Base-by-base conservation (phyloP, 2,329 filamentous ascomycete genomes). In the Akanthomyces lecanii region DNA sequence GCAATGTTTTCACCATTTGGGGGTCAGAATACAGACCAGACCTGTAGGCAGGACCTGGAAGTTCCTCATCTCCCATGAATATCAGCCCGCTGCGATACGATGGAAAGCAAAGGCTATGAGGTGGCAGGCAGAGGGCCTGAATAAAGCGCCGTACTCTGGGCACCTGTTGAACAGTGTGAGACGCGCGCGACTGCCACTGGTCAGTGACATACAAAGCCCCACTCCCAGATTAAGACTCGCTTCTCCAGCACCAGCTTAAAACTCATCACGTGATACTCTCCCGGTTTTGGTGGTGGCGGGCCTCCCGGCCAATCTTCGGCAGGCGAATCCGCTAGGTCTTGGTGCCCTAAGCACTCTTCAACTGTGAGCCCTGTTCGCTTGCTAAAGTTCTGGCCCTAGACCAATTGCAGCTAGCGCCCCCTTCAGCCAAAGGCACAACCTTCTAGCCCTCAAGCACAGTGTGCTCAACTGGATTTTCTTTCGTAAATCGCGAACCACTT, bases 401-500 rank as follows among this genome's bases (percentile, higher is more conserved):
- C 72, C 14, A 5, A 71, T 68, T 57, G 23, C 7, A 69, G 76
- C 66, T 78, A 78, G 75, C 68, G 69, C 64, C 8, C 5, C 63
- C 36, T 48, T 23, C 38, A 45, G 62, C 50, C 71, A 73, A 73
- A 76, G 74, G 74, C 75, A 77, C 75, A 77, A 76, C 73, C 59
- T 30, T 45, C 44, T 36, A 75, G 70, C 71, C 70, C 70, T 72
- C 71, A 67, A 73, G 54, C 56, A 71, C 50, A 61, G 48, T 61
- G 56, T 53, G 59, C 50, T 71, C 72, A 68, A 73, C 72, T 74
- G 73, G 73, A 75, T 75, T 77, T 77, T 77, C 57, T 76, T 71
- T 72, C 70, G 67, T 67, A 69, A 70, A 50, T 76, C 74, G 76
- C 76, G 75, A 77, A 74, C 47, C 69, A 74, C 70, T 73, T 73